Conservation (phyloP, 148 eudicot genomes). For the Camellia lanceoleosa region DNA sequence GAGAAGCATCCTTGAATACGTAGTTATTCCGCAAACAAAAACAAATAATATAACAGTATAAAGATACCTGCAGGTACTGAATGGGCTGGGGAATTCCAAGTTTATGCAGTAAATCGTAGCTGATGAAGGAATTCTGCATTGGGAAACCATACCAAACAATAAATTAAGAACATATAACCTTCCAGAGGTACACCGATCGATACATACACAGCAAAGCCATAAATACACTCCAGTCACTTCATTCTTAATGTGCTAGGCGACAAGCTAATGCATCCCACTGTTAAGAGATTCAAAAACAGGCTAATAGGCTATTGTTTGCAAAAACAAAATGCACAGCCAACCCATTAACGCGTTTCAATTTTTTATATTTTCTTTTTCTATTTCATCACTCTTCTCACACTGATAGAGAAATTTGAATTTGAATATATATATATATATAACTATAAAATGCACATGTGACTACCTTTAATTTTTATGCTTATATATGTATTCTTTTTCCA, state of each 20-base stretch:
- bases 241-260: not conserved
- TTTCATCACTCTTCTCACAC: too few relatives aligned
- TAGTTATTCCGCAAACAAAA: not conserved
- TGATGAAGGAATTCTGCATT: constrained; percentile 85
- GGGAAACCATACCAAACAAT: constrained; percentile 14
- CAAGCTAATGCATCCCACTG: too few relatives aligned
- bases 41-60: constrained; percentile 10
- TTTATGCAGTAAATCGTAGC: constrained; percentile 79
- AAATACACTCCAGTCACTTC: not conserved
- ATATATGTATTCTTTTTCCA: not conserved
- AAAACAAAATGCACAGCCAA: not conserved
- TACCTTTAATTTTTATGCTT: not conserved
- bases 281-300: not conserved
- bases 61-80: constrained; percentile 91
- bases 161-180: not conserved
- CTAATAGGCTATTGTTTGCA: not conserved
- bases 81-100: constrained; percentile 89
- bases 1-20: not conserved
- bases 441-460: too few relatives aligned
- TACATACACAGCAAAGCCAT: not conserved
- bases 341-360: not conserved
- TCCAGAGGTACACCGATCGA: not conserved
- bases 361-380: too few relatives aligned
- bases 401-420: too few relatives aligned
- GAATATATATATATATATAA: too few relatives aligned